These are phyloP conservation scores for Puya raimondii DNA, from an alignment of 176 grass and related monocot genomes.

Conservation along the genomic window DNA sequence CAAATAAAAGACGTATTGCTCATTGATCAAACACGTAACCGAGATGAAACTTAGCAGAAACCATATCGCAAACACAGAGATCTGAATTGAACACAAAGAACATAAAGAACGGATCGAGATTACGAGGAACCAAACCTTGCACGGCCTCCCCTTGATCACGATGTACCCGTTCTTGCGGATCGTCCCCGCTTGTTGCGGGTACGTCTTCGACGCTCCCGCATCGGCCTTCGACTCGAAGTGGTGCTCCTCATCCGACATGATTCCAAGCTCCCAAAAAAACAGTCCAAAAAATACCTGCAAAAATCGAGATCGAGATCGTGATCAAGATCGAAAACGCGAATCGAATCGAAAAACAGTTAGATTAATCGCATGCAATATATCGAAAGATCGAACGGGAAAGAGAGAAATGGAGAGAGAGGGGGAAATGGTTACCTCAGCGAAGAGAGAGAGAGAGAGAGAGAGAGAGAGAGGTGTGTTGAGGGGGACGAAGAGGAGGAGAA, in stretches of 20 bases:
- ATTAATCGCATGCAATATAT: neutral
- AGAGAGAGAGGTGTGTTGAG: neutral
- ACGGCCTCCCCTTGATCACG: conserved; percentile 56
- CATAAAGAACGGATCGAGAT: neutral
- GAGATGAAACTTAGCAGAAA: neutral
- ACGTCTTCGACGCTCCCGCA: conserved; percentile 65
- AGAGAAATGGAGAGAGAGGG: neutral
- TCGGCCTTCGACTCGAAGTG: conserved; percentile 71
- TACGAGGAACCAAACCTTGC: conserved; percentile 36
- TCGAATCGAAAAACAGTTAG: no score
- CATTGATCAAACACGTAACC: no score
- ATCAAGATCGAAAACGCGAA: neutral
- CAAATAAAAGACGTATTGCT: no score
- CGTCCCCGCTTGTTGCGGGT: conserved; percentile 51
- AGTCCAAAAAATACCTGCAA: neutral
- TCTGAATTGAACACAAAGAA: neutral
- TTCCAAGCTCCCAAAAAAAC: neutral
- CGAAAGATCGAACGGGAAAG: neutral
- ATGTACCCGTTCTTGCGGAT: conserved; percentile 55
- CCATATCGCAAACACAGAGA: neutral
- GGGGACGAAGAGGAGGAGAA: neutral
- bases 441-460: neutral
- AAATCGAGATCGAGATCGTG: neutral
- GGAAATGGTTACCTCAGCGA: neutral
- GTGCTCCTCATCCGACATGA: conserved; percentile 70